These are phyloP conservation scores for Malassezia vespertilionis DNA, from an alignment of 1,284 basidiomycete species.

Conservation along the genomic window DNA sequence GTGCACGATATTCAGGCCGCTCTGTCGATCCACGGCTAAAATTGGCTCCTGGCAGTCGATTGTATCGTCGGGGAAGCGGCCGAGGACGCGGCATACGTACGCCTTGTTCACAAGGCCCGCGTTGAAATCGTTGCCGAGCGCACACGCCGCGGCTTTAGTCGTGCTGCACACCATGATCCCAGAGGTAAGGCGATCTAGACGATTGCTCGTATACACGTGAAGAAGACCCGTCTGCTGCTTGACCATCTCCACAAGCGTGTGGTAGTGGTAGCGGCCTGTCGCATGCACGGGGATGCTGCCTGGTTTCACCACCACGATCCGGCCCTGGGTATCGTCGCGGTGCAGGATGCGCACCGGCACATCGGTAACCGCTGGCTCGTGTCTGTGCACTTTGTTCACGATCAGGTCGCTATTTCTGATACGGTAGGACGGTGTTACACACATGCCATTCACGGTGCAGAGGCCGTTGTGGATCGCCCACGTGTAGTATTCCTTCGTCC, in stretches of 20 bases:
- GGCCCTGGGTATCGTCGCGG: slow-evolving; percentile 65
- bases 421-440: slow-evolving; percentile 67
- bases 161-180: slow-evolving; percentile 91
- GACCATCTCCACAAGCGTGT: slow-evolving; percentile 66
- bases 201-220: slow-evolving; percentile 79
- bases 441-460: slow-evolving; percentile 78
- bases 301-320: slow-evolving; percentile 64
- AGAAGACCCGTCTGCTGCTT: slow-evolving; percentile 70
- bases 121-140: slow-evolving; percentile 51
- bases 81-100: slow-evolving; percentile 20
- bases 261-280: slow-evolving; percentile 34
- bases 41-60: slow-evolving; percentile 74
- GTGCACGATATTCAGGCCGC: slow-evolving; percentile 78
- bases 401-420: slow-evolving; percentile 79
- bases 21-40: slow-evolving; percentile 83
- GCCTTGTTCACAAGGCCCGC: slow-evolving; percentile 60
- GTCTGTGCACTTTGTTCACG: slow-evolving; percentile 74
- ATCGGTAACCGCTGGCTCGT: slow-evolving; percentile 88
- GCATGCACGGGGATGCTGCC: slow-evolving; percentile 45
- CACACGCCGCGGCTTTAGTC: slow-evolving; percentile 60
- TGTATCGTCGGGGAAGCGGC: slow-evolving; percentile 59
- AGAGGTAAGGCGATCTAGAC: slow-evolving; percentile 85
- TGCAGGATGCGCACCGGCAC: slow-evolving; percentile 70
- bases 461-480: slow-evolving; percentile 75
- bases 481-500: slow-evolving; percentile 48